Evolutionary conservation across 352 stramenopile genomes (phyloP).

Genomic region (Phytophthora pisi): DNA sequence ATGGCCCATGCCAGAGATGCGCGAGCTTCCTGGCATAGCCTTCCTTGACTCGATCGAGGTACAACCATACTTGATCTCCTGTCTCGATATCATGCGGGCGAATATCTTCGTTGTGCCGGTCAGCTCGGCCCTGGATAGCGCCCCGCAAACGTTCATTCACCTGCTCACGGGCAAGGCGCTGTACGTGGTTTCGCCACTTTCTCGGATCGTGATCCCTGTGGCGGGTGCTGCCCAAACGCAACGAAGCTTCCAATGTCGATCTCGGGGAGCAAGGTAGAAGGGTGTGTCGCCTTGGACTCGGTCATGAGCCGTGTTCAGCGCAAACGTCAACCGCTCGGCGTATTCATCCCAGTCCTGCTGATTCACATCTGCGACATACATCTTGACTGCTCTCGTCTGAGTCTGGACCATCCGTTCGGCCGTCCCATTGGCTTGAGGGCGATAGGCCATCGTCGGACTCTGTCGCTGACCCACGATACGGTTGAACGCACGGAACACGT

Average conservation of each 20-base stretch:
- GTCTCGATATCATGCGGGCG: not conserved
- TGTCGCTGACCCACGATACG: no score
- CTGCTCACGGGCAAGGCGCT: not conserved
- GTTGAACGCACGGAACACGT: no score
- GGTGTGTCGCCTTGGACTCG: constrained; percentile 5
- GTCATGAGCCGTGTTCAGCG: constrained; percentile 27
- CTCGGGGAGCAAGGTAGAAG: constrained; percentile 10
- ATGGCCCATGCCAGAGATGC: constrained; percentile 40
- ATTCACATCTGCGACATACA: no score
- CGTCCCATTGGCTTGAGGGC: constrained; percentile 24
- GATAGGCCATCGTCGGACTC: constrained; percentile 24
- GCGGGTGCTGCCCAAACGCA: constrained; percentile 5
- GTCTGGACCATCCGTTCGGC: constrained; percentile 32
- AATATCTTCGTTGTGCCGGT: not conserved
- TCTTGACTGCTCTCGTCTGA: constrained; percentile 3
- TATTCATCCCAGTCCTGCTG: constrained; percentile 18
- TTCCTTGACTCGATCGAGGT: constrained; percentile 2
- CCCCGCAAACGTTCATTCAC: not conserved
- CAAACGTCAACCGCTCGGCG: constrained; percentile 24
- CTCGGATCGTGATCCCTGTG: not conserved
- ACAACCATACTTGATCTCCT: constrained; percentile 10
- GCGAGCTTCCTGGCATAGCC: not conserved
- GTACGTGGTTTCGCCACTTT: constrained; percentile 11
- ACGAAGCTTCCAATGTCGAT: constrained; percentile 18
- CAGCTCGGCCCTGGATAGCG: not conserved